A percentile compares a stretch with the other conserved stretches of the same genome.
Conservation (phyloP, 139 green algal species). For the Haematococcus sp. region DNA sequence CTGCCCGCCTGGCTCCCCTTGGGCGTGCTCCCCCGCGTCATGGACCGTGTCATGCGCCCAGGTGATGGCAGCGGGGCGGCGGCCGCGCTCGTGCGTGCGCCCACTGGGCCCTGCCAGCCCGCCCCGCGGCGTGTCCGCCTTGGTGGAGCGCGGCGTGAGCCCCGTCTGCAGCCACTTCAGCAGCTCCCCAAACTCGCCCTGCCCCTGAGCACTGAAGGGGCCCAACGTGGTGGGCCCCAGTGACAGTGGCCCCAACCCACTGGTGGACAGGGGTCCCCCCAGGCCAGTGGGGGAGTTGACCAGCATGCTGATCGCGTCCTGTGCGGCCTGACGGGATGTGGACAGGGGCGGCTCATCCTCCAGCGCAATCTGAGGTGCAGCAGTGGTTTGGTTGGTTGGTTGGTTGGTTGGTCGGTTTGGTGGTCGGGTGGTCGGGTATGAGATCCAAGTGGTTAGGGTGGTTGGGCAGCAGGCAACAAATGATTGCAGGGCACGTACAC, state of each 20-base stretch:
- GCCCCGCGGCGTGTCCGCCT: neutral
- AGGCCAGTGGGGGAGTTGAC: neutral
- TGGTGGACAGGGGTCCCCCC: neutral
- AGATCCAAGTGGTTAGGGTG: too few relatives aligned
- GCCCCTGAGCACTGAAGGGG: neutral
- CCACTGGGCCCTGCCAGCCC: too few relatives aligned
- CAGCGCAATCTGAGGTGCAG: neutral
- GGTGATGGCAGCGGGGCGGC: slow-evolving; percentile 10
- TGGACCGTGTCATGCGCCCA: slow-evolving; percentile 3
- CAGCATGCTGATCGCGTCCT: slow-evolving; percentile 14
- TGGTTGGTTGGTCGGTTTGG: too few relatives aligned
- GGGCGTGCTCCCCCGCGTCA: neutral
- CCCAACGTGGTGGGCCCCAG: too few relatives aligned
- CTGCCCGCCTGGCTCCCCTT: neutral
- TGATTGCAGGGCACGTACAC: too few relatives aligned
- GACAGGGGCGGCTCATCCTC: slow-evolving; percentile 17
- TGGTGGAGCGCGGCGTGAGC: slow-evolving; percentile 7
- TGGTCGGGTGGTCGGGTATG: too few relatives aligned
- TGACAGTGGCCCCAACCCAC: too few relatives aligned
- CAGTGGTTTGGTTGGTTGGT: neutral
- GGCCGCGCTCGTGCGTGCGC: too few relatives aligned
- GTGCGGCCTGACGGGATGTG: slow-evolving; percentile 16
- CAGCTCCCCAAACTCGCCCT: slow-evolving; percentile 20
- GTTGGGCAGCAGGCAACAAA: too few relatives aligned
- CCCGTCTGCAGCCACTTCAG: slow-evolving; percentile 22